These are phyloP conservation scores for Plasmodium malariae DNA, from an alignment of 169 alveolate species.

Conservation along the genomic window DNA sequence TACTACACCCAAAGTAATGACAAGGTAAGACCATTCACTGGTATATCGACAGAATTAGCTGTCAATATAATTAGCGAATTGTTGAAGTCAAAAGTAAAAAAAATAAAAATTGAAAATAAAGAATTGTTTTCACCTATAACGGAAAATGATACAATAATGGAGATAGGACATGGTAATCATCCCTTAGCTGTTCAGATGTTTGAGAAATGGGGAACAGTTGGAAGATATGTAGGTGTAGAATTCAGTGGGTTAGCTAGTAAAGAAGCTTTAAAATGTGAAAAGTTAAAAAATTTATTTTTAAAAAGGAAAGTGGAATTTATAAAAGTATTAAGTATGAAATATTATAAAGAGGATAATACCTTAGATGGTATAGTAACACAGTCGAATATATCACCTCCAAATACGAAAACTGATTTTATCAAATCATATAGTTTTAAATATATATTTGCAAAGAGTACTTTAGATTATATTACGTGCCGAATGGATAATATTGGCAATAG, in stretches of 20 bases:
- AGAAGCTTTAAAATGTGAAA: conserved; percentile 76
- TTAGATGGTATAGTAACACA: conserved; percentile 38
- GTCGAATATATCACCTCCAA: conserved; percentile 45
- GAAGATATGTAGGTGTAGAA: conserved; percentile 76
- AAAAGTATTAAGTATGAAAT: conserved; percentile 53
- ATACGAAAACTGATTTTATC: conserved; percentile 44
- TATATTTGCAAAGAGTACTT: conserved; percentile 81
- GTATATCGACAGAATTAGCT: conserved; percentile 72
- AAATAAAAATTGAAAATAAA: conserved; percentile 35
- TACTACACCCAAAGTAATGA: conserved; percentile 59
- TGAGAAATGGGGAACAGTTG: conserved; percentile 73
- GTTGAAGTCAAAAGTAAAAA: conserved; percentile 14
- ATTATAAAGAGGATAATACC: conserved; percentile 41
- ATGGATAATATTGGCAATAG: conserved; percentile 42
- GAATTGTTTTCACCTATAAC: conserved; percentile 59
- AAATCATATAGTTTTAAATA: conserved; percentile 49
- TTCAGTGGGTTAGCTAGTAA: conserved; percentile 80
- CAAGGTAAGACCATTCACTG: conserved; percentile 51
- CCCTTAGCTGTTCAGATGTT: conserved; percentile 83
- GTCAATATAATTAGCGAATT: conserved; percentile 51
- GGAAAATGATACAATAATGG: conserved; percentile 78
- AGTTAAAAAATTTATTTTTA: conserved; percentile 39
- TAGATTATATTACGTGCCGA: conserved; percentile 86
- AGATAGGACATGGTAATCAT: conserved; percentile 87
- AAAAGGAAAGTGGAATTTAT: conserved; percentile 63